A percentile compares a stretch with the other conserved stretches of the same genome.
Evolutionary conservation across 2,329 filamentous ascomycete genomes (phyloP).

Genomic region (Ampelomyces quisqualis): DNA sequence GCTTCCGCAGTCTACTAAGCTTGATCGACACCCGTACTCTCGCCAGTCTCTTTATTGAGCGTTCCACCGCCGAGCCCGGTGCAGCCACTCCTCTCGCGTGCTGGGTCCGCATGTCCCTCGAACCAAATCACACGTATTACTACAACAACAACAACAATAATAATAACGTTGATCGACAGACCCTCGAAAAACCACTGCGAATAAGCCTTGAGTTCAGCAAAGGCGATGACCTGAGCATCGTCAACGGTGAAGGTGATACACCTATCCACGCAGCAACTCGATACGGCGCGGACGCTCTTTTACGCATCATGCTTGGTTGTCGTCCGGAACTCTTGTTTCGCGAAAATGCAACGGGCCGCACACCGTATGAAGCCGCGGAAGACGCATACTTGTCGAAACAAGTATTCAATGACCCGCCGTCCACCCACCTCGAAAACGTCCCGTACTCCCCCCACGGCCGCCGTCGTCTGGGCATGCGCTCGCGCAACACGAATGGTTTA

Average conservation of each 20-base stretch:
- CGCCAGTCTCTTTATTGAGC: conserved; percentile 59
- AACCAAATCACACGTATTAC: not conserved
- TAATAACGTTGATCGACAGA: too few species aligned
- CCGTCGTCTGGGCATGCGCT: not conserved
- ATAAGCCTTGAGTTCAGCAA: conserved; percentile 39
- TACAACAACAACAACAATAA: not conserved
- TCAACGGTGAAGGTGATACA: conserved; percentile 67
- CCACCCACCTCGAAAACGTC: not conserved
- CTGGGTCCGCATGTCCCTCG: conserved; percentile 15
- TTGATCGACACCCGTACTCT: conserved; percentile 61
- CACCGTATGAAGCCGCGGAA: conserved; percentile 67
- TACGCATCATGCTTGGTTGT: conserved; percentile 54
- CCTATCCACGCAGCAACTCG: conserved; percentile 61
- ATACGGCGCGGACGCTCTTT: conserved; percentile 41
- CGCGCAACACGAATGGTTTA: conserved; percentile 3
- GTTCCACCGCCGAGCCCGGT: conserved; percentile 52
- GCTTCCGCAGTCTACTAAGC: conserved; percentile 51
- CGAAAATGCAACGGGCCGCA: conserved; percentile 76
- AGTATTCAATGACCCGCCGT: conserved; percentile 26
- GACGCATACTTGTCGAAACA: conserved; percentile 52
- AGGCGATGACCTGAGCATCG: conserved; percentile 56
- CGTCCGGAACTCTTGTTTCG: conserved; percentile 63
- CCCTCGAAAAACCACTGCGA: conserved; percentile 11
- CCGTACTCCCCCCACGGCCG: not conserved
- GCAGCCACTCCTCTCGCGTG: conserved; percentile 65